Base-by-base conservation (phyloP, 192 early-diverging fungal species). In the Spizellomyces punctatus region DNA sequence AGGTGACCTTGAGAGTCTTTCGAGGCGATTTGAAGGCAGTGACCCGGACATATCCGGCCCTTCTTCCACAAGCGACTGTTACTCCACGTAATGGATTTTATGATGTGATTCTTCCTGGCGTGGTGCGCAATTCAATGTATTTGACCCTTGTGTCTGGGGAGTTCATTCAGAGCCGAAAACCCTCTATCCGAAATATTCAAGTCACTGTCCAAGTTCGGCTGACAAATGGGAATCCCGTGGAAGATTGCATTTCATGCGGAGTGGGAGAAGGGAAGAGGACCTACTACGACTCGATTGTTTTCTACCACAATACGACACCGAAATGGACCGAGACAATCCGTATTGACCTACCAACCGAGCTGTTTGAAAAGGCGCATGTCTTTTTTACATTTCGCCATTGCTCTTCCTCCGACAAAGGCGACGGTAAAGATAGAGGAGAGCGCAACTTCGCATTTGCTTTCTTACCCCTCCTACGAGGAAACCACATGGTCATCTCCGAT, bases 301-400 rank as follows among this genome's bases (percentile, higher is more conserved):
- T 82, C 71, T 86, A 86, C 48, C 88, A 92, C 67, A 79, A 80
- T 17, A 78, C 81, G 46, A 64, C 67, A 52, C 90, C 91, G 43
- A 68, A 63, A 10, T 92, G 90, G 89, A 67, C 67, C 10, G 91
- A 92, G 78, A 86, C 81, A 4, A 75, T 92, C 63, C 80, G 86
- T 43, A 75, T 92, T 10, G 85, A 85, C 54, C 78, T 91, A n/a
- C 74, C 78, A 17, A 67, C 84, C 1, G 73, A 78, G 21, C 64
- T 69, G n/a, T 85, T 89, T 71, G 77, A 91, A 65, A 65, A 74
- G 36, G 82, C 84, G 3, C 90, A 91, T 67, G 54, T 91, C 10
- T 86, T 87, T 66, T 67, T 92, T 54, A 78, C 80, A 0, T 80
- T 91, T 64, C 76, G 83, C 14, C 87, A 92, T 70, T 74, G 47